A percentile compares a stretch with the other conserved stretches of the same genome.
Evolutionary conservation across 1,284 basidiomycete species (phyloP).

Genomic region (Trametes pubescens): DNA sequence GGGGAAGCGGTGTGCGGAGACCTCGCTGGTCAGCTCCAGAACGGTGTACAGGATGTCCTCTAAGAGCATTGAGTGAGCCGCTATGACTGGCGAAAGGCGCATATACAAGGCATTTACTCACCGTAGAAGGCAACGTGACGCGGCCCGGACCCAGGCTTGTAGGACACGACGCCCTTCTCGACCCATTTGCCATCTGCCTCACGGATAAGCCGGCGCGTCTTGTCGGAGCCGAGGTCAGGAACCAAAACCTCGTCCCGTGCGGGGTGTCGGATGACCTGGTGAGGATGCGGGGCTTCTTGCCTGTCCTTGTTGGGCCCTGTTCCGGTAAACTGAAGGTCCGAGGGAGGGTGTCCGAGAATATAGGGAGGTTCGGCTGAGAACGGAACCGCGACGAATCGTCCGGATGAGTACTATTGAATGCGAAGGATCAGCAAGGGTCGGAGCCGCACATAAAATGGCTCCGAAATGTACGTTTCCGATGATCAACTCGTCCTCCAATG

Average conservation of each 20-base stretch:
- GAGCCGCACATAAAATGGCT: neutral
- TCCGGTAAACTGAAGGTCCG: slow-evolving; percentile 45
- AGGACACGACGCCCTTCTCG: slow-evolving; percentile 51
- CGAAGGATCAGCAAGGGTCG: slow-evolving; percentile 3
- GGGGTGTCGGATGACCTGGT: slow-evolving; percentile 62
- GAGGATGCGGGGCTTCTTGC: slow-evolving; percentile 72
- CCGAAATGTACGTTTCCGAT: slow-evolving; percentile 72
- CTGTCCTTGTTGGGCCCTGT: slow-evolving; percentile 67
- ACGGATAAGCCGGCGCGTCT: slow-evolving; percentile 62
- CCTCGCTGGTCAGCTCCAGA: slow-evolving; percentile 65
- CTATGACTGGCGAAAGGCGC: too few species aligned
- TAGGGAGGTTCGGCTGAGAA: slow-evolving; percentile 57
- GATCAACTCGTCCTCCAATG: slow-evolving; percentile 58
- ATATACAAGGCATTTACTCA: slow-evolving; percentile 47
- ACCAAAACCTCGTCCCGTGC: slow-evolving; percentile 65
- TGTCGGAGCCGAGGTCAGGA: slow-evolving; percentile 76
- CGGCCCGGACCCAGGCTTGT: slow-evolving; percentile 67
- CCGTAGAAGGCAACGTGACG: slow-evolving; percentile 70
- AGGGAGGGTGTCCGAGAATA: slow-evolving; percentile 36
- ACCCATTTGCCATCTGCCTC: slow-evolving; percentile 53
- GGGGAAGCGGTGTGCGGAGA: slow-evolving; percentile 61
- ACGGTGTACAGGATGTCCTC: slow-evolving; percentile 65
- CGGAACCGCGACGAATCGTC: slow-evolving; percentile 59
- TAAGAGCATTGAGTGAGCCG: slow-evolving; percentile 16
- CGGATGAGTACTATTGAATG: slow-evolving; percentile 62